Conservation (phyloP, 306 rosid species). For the Hippophae gyantsensis region DNA sequence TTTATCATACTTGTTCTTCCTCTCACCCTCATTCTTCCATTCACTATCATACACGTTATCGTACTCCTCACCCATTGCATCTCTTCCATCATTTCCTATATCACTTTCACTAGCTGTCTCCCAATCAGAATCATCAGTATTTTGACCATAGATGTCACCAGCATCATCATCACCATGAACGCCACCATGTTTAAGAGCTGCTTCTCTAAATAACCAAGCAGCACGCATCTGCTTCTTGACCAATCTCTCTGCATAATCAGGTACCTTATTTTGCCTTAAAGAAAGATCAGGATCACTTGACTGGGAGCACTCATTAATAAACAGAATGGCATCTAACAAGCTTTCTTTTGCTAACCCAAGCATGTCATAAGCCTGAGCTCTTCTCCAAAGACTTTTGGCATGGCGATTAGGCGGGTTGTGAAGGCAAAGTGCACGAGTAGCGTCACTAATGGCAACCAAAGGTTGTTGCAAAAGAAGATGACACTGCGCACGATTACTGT, state of each 20-base stretch:
- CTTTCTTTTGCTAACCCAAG: constrained; percentile 92
- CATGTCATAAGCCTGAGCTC: constrained; percentile 99
- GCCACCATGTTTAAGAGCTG: constrained; percentile 87
- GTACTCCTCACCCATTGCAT: constrained; percentile 58
- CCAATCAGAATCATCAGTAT: constrained; percentile 96
- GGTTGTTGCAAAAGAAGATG: constrained; percentile 89
- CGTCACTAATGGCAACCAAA: constrained; percentile 90
- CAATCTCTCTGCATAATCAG: constrained; percentile 88
- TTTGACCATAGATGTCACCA: constrained; percentile 74
- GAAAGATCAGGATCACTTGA: constrained; percentile 92
- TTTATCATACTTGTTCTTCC: constrained; percentile 67
- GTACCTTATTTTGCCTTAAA: constrained; percentile 84
- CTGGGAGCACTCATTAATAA: constrained; percentile 95
- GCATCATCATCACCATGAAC: constrained; percentile 83
- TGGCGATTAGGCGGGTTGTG: constrained; percentile 92
- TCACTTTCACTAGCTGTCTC: constrained; percentile 99
- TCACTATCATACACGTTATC: constrained; percentile 47
- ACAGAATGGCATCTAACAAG: constrained; percentile 86
- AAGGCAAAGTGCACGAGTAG: constrained; percentile 91
- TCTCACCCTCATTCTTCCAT: constrained; percentile 71
- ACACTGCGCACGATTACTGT: constrained; percentile 96
- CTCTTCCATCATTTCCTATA: constrained; percentile 82
- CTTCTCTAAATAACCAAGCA: constrained; percentile 95
- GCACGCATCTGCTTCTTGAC: constrained; percentile 99
- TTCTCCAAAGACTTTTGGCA: constrained; percentile 98